Base-by-base conservation (phyloP, 305 asterid species). In the Ajuga reptans region DNA sequence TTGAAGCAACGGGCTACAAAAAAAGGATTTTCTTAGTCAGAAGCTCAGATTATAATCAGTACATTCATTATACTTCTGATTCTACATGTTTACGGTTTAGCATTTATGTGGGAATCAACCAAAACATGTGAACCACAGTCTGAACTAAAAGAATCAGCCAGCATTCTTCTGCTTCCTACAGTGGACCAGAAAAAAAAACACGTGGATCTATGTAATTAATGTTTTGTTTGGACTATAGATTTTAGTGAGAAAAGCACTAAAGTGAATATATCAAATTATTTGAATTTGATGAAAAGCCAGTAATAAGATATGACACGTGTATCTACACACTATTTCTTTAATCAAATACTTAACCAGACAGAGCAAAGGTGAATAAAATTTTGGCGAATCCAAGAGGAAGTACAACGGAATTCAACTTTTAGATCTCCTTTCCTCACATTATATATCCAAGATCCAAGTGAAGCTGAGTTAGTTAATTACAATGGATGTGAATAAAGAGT, bases 1-100 rank as follows among this genome's bases (percentile, higher is more conserved):
- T 83, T 71, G 90, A 79, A 34, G 98, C 96, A 10, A 89, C 87
- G 16, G 97, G 96, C 97, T 92, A 55, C 65, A 69, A 21, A 52
- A 14, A 10, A 39, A 47, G 8, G n/a, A 36, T 58, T 17, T 71
- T 18, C 53, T 11, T 39, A 50, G 21, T 60, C 50, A 70, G 36
- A 17, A 37, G 75, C 69, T 61, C 18, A 14, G 49, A 77, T 14
- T 11, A 42, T 63, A 49, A 45, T 57, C 39, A 16, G 37, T 27
- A 45, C 17, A 57, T 15, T 53, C 53, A 43, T 33, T 39, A 24
- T 0, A 31, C 53, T 53, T 62, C 43, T 56, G 4, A 4, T 41
- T 31, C 43, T 41, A 39, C 17, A 7, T 34, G 9, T 24, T 39
- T 54, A 9, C 24, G 50, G 27, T 27, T 36, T 36, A 57, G 42